Conservation (phyloP, 2,329 filamentous ascomycete genomes). For the Corynespora cassiicola region DNA sequence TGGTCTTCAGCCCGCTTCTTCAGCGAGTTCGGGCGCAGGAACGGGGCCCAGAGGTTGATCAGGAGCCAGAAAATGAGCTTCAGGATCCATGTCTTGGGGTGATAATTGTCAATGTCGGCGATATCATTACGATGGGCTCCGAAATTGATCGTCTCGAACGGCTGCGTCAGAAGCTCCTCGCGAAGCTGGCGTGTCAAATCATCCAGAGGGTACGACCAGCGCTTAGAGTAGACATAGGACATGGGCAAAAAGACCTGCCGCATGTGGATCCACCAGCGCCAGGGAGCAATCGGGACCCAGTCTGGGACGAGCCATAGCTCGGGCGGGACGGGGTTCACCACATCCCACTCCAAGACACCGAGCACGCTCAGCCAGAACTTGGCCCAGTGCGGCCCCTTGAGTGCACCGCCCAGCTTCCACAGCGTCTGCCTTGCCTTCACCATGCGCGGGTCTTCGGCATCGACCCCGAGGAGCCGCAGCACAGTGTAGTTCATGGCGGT, state of each 20-base stretch:
- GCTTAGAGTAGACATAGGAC: conserved; percentile 86
- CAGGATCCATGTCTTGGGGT: conserved; percentile 86
- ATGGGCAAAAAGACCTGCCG: conserved; percentile 95
- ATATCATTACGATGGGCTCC: conserved; percentile 81
- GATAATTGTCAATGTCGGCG: conserved; percentile 81
- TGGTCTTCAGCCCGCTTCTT: conserved; percentile 78
- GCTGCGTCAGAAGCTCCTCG: conserved; percentile 81
- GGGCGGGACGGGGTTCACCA: conserved; percentile 92
- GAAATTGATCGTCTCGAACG: conserved; percentile 82
- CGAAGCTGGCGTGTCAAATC: conserved; percentile 75
- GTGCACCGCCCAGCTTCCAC: conserved; percentile 84
- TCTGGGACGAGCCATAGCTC: conserved; percentile 93
- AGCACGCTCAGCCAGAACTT: conserved; percentile 93
- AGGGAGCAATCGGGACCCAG: conserved; percentile 87
- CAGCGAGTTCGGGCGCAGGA: conserved; percentile 71
- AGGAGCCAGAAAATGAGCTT: conserved; percentile 80
- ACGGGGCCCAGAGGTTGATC: conserved; percentile 80
- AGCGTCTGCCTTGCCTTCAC: conserved; percentile 82
- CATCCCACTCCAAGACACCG: conserved; percentile 85
- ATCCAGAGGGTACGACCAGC: conserved; percentile 78
- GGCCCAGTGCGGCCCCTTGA: conserved; percentile 89
- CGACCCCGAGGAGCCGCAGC: conserved; percentile 81
- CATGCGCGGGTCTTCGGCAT: conserved; percentile 83
- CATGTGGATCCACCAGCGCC: conserved; percentile 98
- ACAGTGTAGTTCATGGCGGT: conserved; percentile 86